phyloP scores from a whole-genome alignment of 306 rosid species.

The Phaseolus lunatus region DNA sequence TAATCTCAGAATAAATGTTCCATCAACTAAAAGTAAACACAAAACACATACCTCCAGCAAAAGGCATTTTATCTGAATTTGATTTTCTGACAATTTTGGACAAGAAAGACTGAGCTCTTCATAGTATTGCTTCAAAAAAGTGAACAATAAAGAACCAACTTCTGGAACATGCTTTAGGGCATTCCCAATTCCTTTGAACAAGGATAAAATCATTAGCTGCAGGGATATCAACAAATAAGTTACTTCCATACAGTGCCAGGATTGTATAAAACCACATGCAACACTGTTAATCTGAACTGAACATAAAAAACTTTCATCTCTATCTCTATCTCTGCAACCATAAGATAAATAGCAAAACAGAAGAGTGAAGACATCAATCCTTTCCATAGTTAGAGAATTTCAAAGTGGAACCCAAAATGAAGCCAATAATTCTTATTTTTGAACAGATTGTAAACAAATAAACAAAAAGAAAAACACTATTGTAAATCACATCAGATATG shows the following conservation, averaged over 20 bases:
- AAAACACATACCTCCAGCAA: conserved; percentile 72
- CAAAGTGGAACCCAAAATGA: conserved; percentile 72
- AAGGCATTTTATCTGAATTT: conserved; percentile 76
- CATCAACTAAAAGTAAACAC: conserved; percentile 20
- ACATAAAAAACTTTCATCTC: conserved; percentile 10
- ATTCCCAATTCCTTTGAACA: conserved; percentile 82
- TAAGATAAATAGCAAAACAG: conserved; percentile 13
- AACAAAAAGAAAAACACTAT: neutral
- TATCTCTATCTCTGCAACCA: conserved; percentile 11
- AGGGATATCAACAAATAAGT: conserved; percentile 41
- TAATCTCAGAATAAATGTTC: conserved; percentile 31
- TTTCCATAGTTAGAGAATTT: conserved; percentile 77
- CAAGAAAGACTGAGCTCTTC: conserved; percentile 45
- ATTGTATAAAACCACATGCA: conserved; percentile 3
- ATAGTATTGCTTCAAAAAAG: conserved; percentile 58
- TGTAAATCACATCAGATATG: neutral
- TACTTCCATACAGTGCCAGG: neutral
- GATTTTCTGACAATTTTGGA: conserved; percentile 61
- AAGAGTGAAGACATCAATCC: conserved; percentile 59
- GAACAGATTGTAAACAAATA: conserved; percentile 28
- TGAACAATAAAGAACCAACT: conserved; percentile 60
- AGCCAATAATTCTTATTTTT: conserved; percentile 65
- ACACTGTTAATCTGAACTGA: conserved; percentile 7
- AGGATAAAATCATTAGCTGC: conserved; percentile 83
- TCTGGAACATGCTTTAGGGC: conserved; percentile 59